These are phyloP conservation scores for Leccinum ponderosum DNA, from an alignment of 1,284 basidiomycete genomes.

Conservation along the genomic window DNA sequence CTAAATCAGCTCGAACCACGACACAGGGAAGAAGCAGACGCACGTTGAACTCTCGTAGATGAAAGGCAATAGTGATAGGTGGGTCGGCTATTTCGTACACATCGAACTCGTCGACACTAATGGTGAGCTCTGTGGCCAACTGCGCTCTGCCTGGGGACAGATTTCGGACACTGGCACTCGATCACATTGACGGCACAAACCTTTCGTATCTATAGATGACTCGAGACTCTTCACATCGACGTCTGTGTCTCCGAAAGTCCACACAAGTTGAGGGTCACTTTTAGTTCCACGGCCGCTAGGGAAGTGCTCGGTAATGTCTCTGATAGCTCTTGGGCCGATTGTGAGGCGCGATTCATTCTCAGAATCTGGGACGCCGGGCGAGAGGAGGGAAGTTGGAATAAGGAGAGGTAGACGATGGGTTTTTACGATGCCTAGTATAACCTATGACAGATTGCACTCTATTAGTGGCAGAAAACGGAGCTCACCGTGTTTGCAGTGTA, in stretches of 20 bases:
- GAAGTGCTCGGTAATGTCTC: slow-evolving; percentile 81
- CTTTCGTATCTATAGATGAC: slow-evolving; percentile 62
- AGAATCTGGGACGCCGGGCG: slow-evolving; percentile 58
- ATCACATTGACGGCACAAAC: slow-evolving; percentile 35
- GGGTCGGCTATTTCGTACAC: slow-evolving; percentile 61
- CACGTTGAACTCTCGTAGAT: slow-evolving; percentile 80
- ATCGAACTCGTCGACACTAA: slow-evolving; percentile 77
- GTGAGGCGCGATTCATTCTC: slow-evolving; percentile 61
- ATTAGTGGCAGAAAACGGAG: slow-evolving; percentile 2
- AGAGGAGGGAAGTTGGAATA: slow-evolving; percentile 55
- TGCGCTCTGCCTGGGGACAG: slow-evolving; percentile 52
- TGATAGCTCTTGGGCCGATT: slow-evolving; percentile 68
- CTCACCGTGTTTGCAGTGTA: slow-evolving; percentile 80
- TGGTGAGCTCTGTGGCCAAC: slow-evolving; percentile 68
- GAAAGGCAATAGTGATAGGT: slow-evolving; percentile 71
- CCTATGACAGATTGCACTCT: slow-evolving; percentile 2
- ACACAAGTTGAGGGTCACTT: slow-evolving; percentile 73
- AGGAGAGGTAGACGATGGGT: slow-evolving; percentile 71
- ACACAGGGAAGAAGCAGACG: slow-evolving; percentile 8
- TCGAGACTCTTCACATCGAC: slow-evolving; percentile 70
- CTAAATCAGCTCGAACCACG: slow-evolving; percentile 2
- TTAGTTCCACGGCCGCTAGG: slow-evolving; percentile 58
- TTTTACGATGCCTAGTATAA: slow-evolving; percentile 65
- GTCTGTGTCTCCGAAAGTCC: slow-evolving; percentile 68
- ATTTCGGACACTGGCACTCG: neutral